Evolutionary conservation across 805 yeast genomes (phyloP), one percentile per base, ranked within the genome.

Genomic region (Wickerhamiella azyma): DNA sequence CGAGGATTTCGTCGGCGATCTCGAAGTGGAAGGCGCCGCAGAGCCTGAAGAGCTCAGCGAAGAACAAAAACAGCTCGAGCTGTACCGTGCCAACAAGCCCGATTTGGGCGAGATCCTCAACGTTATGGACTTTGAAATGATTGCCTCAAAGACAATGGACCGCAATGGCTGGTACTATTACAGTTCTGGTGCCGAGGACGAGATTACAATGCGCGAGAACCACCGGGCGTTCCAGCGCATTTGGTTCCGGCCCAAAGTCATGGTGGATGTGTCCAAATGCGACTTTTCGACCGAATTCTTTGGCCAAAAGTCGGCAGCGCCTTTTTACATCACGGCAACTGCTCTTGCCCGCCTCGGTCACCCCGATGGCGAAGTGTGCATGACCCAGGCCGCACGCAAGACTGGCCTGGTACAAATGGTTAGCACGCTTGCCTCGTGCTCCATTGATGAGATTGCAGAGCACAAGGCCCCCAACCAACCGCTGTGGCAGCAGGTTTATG

Each of bases 341-440:
- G 97, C 96, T 0, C 69, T 86, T 51, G 96, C 94, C 32, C 81
- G 79, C 58, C 71, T 89, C 53, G 97, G 96, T 3, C 92, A 88
- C 58, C 85, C 85, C 2, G 96, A 85, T 36, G 97, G 97, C 48
- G 97, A 89, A 63, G 75, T 76, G 49, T 85, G 81, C 14, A 73
- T 89, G 52, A 85, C 96, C 1, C 69, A 80, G 57, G 85, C 85
- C n/a, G 82, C 94, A 26, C 85, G 77, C 36, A 69, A 72, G 47
- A 81, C 82, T 47, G 76, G 68, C 38, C 68, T 79, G 28, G 76
- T 81, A 47, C 96, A 88, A 63, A 88, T 88, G 97, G 79, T 88
- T 48, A 88, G 96, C 5, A 88, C 95, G 1, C 69, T 85, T 55
- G 89, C 96, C 1, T 82, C 94, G 5, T 84, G 86, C 60, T 77